phyloP scores from a whole-genome alignment of 2,329 filamentous ascomycete genomes.

The Pestalotiopsis sp. region DNA sequence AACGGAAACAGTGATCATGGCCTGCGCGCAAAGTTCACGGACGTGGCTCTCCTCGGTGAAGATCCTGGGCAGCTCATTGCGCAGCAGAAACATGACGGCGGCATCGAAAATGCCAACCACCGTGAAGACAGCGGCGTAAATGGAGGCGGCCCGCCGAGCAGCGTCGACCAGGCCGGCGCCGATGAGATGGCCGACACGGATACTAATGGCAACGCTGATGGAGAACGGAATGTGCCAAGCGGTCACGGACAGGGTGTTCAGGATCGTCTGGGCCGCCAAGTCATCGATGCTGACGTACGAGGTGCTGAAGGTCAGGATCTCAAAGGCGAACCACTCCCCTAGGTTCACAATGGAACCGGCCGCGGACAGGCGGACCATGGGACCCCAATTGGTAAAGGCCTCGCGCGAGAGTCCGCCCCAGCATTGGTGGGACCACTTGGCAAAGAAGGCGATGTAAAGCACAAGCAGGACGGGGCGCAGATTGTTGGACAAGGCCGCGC shows the following conservation, averaged over 20 bases:
- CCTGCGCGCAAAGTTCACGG: slow-evolving; percentile 28
- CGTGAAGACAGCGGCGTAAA: slow-evolving; percentile 36
- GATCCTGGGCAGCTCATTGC: slow-evolving; percentile 30
- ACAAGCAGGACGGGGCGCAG: slow-evolving; percentile 50
- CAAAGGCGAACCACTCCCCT: slow-evolving; percentile 45
- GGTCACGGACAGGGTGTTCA: slow-evolving; percentile 42
- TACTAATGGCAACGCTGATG: slow-evolving; percentile 42
- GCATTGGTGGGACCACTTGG: slow-evolving; percentile 42
- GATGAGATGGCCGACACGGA: slow-evolving; percentile 44
- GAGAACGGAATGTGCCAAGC: slow-evolving; percentile 47
- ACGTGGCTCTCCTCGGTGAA: slow-evolving; percentile 35
- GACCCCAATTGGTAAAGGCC: slow-evolving; percentile 40
- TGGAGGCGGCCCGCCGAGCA: slow-evolving; percentile 31
- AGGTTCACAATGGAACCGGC: slow-evolving; percentile 42
- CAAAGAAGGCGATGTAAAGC: slow-evolving; percentile 45
- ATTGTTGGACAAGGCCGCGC: slow-evolving; percentile 50
- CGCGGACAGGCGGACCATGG: slow-evolving; percentile 39
- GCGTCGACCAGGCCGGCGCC: slow-evolving; percentile 35
- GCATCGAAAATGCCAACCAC: slow-evolving; percentile 37
- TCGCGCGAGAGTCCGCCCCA: slow-evolving; percentile 44
- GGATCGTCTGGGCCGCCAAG: slow-evolving; percentile 43
- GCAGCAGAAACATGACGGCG: slow-evolving; percentile 31
- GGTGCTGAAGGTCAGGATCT: slow-evolving; percentile 46
- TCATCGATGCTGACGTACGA: slow-evolving; percentile 45
- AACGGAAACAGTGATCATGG: slow-evolving; percentile 33